Evolutionary conservation across 192 early-diverging fungal species (phyloP).

Genomic region (Linderina pennispora): DNA sequence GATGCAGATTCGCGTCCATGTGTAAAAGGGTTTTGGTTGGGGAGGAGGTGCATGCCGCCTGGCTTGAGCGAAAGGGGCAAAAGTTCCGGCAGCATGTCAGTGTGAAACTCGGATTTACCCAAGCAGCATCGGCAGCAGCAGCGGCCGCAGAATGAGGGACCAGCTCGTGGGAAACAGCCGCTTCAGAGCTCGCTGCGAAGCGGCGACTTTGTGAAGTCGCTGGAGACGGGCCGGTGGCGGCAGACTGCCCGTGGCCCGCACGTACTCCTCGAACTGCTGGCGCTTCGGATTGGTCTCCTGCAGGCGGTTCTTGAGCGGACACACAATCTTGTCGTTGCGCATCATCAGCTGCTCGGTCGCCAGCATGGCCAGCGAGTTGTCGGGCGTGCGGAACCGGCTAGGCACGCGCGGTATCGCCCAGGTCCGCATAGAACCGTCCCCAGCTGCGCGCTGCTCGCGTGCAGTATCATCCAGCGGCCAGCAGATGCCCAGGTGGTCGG

Average conservation of each 20-base stretch:
- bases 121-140: no score
- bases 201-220: constrained; percentile 7
- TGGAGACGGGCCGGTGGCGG: constrained; percentile 6
- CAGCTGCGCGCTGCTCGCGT: constrained; percentile 7
- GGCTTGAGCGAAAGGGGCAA: no score
- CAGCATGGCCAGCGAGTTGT: constrained; percentile 37
- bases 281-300: constrained; percentile 36
- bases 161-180: no score
- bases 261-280: constrained; percentile 36
- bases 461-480: constrained; percentile 28
- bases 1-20: no score
- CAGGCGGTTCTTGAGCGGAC: constrained; percentile 45
- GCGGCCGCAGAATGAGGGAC: no score
- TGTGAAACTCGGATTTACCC: no score
- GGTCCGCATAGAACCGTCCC: no score
- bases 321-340: constrained; percentile 42
- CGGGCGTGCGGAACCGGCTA: constrained; percentile 33
- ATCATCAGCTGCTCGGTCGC: constrained; percentile 47
- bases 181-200: constrained; percentile 17
- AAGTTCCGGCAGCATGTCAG: no score
- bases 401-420: constrained; percentile 38
- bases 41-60: no score
- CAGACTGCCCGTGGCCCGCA: constrained; percentile 26
- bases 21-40: no score
- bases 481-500: constrained; percentile 36